Conservation (phyloP, 495 filamentous ascomycete species). For the Penicillium goetzii region DNA sequence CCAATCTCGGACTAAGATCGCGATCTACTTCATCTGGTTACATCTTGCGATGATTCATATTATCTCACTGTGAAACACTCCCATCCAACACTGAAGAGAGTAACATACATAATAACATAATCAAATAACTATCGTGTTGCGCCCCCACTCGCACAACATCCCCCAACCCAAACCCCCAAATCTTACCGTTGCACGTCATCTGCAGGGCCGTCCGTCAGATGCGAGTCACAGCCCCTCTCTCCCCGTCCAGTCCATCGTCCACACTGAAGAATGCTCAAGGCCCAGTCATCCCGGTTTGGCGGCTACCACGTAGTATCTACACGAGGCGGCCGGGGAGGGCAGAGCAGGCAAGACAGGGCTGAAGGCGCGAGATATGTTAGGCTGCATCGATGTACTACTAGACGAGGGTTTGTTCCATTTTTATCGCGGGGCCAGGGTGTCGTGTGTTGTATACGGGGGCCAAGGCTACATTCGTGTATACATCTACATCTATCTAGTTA, state of each 20-base stretch:
- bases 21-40: neutral
- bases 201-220: conserved; percentile 21
- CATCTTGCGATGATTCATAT: conserved; percentile 4
- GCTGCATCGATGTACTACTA: neutral
- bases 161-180: neutral
- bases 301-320: neutral
- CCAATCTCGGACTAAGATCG: neutral
- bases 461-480: neutral
- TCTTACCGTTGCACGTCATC: conserved; percentile 25
- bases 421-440: conserved; percentile 9
- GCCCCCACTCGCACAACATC: neutral
- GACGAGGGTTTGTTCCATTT: conserved; percentile 4
- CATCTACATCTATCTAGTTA: neutral
- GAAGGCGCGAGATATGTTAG: neutral
- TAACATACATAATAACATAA: neutral
- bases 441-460: neutral
- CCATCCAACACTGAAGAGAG: too few relatives aligned
- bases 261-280: neutral
- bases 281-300: neutral
- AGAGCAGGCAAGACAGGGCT: neutral
- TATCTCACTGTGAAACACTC: neutral
- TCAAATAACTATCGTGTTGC: neutral
- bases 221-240: conserved; percentile 9
- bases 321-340: neutral
- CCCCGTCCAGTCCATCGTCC: neutral